Evolutionary conservation across 75 land plant genomes (phyloP), one percentile per base, ranked within the genome.

Genomic region (Pinus tabuliformis): DNA sequence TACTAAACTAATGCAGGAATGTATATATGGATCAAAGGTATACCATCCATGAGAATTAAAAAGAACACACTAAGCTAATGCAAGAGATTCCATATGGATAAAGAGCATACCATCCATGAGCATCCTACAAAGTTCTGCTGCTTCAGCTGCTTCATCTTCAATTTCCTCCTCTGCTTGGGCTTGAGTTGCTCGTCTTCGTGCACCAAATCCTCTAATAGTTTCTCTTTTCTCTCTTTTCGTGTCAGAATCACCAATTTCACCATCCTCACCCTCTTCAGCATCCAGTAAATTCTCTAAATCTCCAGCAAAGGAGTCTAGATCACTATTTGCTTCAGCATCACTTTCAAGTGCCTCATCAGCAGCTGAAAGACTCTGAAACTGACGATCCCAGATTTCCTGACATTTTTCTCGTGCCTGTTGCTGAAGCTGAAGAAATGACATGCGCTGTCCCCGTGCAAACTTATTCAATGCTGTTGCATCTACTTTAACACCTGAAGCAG

Each of bases 341-440:
- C 88, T 89, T 58, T 90, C 99, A 75, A 85, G 83, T 56, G 90
- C 94, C 58, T 91, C 99, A 65, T 92, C 92, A 54, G 77, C 79
- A 65, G 88, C 85, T 22, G 90, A 90, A 49, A 97, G 91, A 84
- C 91, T 88, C 74, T 95, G 98, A 70, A 84, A 85, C 80, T 97
- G 99, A 14, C 92, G 82, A 77, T 97, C 99, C 99, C 99, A 97
- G 24, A 95, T 95, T 78, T 95, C 98, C 73, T 97, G 99, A 75
- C 99, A 97, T 76, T 95, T 97, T 77, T 95, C 99, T 75, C 98
- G 82, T 4, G 92, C 86, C 77, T 97, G 99, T 65, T 95, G 99
- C 73, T 97, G 99, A 59, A 97, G 87, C 81, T 97, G 99, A 28
- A 92, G 86, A 82, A 91, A 92, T 6, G 98, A 95, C 98, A 97